Percentiles rank a stretch among this genome's conserved stretches.
Evolutionary conservation across 306 rosid genomes (phyloP).

Genomic region (Prunus armeniaca): DNA sequence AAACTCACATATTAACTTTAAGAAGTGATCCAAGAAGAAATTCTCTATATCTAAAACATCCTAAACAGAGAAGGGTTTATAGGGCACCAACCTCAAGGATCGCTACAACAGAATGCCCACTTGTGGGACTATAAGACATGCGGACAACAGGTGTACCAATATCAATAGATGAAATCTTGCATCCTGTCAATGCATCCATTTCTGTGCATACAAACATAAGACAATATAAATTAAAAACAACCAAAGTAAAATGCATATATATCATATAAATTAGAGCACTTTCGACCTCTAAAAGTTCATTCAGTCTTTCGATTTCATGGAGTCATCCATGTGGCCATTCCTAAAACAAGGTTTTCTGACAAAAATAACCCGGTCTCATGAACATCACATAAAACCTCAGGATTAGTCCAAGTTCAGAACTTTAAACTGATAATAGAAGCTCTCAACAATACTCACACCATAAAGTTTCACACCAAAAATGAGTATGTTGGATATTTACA

Average conservation of each 20-base stretch:
- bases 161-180: constrained; percentile 84
- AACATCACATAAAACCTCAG: not conserved
- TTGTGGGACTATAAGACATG: constrained; percentile 87
- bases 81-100: constrained; percentile 67
- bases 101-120: constrained; percentile 85
- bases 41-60: constrained; percentile 6
- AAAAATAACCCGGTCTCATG: not conserved
- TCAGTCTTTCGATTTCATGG: not conserved
- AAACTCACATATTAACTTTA: not conserved
- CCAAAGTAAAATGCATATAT: not conserved
- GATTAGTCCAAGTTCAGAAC: not conserved
- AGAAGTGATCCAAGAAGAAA: not conserved
- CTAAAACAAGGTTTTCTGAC: not conserved
- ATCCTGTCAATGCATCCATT: constrained; percentile 90
- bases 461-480: not conserved
- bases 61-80: constrained; percentile 16
- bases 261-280: not conserved
- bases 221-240: not conserved
- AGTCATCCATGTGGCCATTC: not conserved
- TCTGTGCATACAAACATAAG: constrained; percentile 44
- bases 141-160: constrained; percentile 90
- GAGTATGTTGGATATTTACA: not conserved
- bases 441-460: not conserved
- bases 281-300: not conserved
- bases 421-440: not conserved